Percentiles rank a stretch among this genome's conserved stretches.
Evolutionary conservation across 2,329 filamentous ascomycete species (phyloP).

Genomic region (Dryadomyces quercus-mongolicae): DNA sequence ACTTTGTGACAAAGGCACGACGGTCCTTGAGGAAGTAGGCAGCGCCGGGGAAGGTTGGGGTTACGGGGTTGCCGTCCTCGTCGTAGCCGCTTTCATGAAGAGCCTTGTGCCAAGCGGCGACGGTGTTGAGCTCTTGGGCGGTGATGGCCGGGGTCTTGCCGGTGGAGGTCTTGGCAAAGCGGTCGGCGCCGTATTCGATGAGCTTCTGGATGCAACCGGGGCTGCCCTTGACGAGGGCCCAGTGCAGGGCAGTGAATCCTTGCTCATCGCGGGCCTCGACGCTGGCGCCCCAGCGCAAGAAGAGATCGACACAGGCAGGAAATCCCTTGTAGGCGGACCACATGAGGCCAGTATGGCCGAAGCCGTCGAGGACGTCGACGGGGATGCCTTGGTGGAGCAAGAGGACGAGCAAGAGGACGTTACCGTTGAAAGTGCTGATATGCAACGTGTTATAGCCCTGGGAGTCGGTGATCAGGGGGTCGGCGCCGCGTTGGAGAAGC

Average conservation of each 20-base stretch:
- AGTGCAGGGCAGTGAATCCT: conserved; percentile 89
- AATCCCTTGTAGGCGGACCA: conserved; percentile 98
- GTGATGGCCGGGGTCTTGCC: conserved; percentile 84
- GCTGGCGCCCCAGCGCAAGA: conserved; percentile 88
- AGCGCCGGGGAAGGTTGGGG: conserved; percentile 59
- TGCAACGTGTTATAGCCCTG: conserved; percentile 98
- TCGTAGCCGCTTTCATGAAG: conserved; percentile 16
- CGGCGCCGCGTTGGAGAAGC: conserved; percentile 79
- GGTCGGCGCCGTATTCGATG: conserved; percentile 88
- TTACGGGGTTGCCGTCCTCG: conserved; percentile 60
- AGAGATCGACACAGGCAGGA: conserved; percentile 81
- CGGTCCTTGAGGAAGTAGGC: conserved; percentile 65
- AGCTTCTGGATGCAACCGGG: conserved; percentile 84
- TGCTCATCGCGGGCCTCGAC: conserved; percentile 84
- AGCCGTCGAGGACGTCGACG: conserved; percentile 79
- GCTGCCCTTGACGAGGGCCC: conserved; percentile 90
- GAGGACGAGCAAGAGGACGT: conserved; percentile 77
- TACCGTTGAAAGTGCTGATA: conserved; percentile 93
- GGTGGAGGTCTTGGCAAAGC: conserved; percentile 77
- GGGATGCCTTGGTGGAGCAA: conserved; percentile 92
- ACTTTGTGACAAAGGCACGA: conserved; percentile 65
- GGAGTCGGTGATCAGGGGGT: conserved; percentile 81
- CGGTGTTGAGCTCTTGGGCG: conserved; percentile 81
- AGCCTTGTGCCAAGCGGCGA: conserved; percentile 37
- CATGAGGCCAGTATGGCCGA: conserved; percentile 91